phyloP scores from a whole-genome alignment of 1,284 basidiomycete species.

The Rhodotorula sp. region DNA sequence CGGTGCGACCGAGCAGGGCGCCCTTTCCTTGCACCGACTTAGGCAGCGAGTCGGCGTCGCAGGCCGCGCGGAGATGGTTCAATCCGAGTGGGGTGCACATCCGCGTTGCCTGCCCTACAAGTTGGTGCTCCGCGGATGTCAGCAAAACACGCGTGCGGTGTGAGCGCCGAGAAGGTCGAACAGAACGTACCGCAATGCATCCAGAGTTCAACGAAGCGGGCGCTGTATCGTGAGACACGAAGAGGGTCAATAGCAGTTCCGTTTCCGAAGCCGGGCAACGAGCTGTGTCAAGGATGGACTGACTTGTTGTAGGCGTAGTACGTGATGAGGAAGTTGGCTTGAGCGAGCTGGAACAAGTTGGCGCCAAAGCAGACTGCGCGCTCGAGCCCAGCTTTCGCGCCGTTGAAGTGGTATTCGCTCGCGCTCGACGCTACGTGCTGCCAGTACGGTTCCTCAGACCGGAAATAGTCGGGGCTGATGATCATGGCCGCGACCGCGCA shows the following conservation, averaged over 20 bases:
- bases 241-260: no score
- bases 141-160: no score
- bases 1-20: conserved; percentile 20
- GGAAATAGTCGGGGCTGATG: conserved; percentile 59
- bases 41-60: background rate
- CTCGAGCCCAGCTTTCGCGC: conserved; percentile 69
- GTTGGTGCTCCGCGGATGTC: no score
- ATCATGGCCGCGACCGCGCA: conserved; percentile 79
- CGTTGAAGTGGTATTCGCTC: conserved; percentile 67
- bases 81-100: conserved; percentile 69
- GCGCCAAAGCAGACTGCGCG: conserved; percentile 76
- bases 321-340: conserved; percentile 74
- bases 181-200: conserved; percentile 62
- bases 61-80: conserved; percentile 23
- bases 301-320: conserved; percentile 80
- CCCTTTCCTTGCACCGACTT: conserved; percentile 15
- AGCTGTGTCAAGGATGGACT: background rate
- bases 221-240: no score
- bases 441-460: conserved; percentile 39
- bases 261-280: no score
- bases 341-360: conserved; percentile 77
- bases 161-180: no score
- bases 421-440: conserved; percentile 44
- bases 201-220: conserved; percentile 77
- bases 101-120: conserved; percentile 63